Percentiles rank a stretch among this genome's conserved stretches.
Conservation (phyloP, 1,284 basidiomycete genomes). For the Cystobasidium sp. region DNA sequence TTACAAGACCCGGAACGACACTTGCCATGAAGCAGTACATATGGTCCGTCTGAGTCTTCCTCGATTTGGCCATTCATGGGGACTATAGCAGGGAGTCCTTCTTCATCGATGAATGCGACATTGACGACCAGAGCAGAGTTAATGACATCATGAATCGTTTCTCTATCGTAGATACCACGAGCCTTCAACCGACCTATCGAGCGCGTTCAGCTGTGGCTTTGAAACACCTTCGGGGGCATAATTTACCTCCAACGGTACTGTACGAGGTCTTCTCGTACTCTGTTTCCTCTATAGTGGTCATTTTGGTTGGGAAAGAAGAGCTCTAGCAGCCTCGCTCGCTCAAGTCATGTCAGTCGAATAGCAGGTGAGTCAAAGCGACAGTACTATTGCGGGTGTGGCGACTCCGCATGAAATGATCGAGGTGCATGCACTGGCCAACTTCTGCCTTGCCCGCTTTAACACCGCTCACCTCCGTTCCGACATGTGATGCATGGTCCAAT, state of each 20-base stretch:
- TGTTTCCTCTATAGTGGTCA: background rate
- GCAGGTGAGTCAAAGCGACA: too few relatives aligned
- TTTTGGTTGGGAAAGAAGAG: background rate
- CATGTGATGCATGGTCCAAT: too few relatives aligned
- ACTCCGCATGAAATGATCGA: too few relatives aligned
- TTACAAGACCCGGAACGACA: background rate
- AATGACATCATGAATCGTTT: slow-evolving; percentile 48
- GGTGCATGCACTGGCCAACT: too few relatives aligned
- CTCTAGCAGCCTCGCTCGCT: background rate
- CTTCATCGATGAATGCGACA: slow-evolving; percentile 51
- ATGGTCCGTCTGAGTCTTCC: slow-evolving; percentile 49
- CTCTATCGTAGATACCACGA: slow-evolving; percentile 36
- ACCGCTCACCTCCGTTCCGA: too few relatives aligned
- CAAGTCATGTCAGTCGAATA: background rate
- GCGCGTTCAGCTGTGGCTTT: background rate
- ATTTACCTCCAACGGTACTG: slow-evolving; percentile 25
- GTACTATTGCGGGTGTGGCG: too few relatives aligned
- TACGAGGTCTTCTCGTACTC: slow-evolving; percentile 33
- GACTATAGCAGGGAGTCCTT: slow-evolving; percentile 52
- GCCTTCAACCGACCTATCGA: slow-evolving; percentile 21
- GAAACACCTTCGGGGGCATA: background rate
- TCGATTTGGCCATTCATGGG: slow-evolving; percentile 53
- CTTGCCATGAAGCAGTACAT: slow-evolving; percentile 51
- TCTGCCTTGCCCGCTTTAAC: too few relatives aligned
- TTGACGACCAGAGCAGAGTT: slow-evolving; percentile 51